Evolutionary conservation across 305 asterid species (phyloP), one percentile per base, ranked within the genome.

Genomic region (Withania somnifera): DNA sequence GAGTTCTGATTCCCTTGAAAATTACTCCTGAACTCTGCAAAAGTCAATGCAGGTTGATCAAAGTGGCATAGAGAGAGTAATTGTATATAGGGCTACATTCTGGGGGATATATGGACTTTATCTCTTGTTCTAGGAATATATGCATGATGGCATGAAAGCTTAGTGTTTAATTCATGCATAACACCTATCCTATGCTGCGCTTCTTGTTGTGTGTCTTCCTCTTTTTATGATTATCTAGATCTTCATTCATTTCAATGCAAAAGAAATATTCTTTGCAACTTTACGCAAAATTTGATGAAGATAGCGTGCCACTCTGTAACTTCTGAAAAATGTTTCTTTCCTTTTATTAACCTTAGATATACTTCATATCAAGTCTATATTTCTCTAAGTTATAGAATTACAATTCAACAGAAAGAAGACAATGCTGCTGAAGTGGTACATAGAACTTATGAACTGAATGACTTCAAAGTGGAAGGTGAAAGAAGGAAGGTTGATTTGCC

Each of bases 401-500:
- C 2, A 82, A 11, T 50, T 86, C 60, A 51, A 50, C 85, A 91
- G 99, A 81, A 77, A 78, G 90, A 89, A 82, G 78, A 77, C 84
- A 82, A n/a, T 42, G 32, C 87, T 76, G 83, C 87, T 84, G 91
- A 86, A 56, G 78, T 79, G 84, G 86, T 75, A 79, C 83, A 79
- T 81, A 73, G 84, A 80, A 89, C 91, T 82, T 89, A 91, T 89
- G 89, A 87, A 81, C 86, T 85, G 85, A 89, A 90, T 86, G 85
- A 77, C 85, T 91, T 89, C 90, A 94, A 90, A 86, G 93, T 89
- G 66, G 92, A 89, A 47, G 86, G 88, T 84, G 93, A 83, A 86
- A 90, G 84, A 86, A 93, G 89, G 89, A 90, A 79, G 91, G 84
- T 89, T 11, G 98, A 93, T 85, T 90, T 95, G 89, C 98, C 97